These are phyloP conservation scores for Pythium plurisporium DNA, from an alignment of 352 stramenopile genomes.

Conservation along the genomic window DNA sequence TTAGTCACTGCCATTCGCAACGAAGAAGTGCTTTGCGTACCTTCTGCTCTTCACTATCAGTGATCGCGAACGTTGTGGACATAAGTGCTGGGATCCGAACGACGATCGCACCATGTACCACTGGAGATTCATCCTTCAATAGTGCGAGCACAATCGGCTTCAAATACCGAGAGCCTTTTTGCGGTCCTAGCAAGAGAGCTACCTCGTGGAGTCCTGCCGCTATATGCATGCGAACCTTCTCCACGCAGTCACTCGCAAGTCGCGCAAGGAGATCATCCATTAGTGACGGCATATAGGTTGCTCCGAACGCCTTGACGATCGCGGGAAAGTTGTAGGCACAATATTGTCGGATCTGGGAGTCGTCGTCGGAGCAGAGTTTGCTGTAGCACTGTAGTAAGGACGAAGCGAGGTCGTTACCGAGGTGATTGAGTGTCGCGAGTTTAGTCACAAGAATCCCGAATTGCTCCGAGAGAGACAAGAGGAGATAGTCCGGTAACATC, in stretches of 20 bases:
- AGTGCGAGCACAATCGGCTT: slow-evolving; percentile 47
- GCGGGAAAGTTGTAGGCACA: slow-evolving; percentile 82
- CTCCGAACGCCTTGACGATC: slow-evolving; percentile 65
- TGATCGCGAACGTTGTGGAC: slow-evolving; percentile 36
- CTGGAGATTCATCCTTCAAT: slow-evolving; percentile 58
- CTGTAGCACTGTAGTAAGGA: slow-evolving; percentile 60
- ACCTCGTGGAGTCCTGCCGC: slow-evolving; percentile 74
- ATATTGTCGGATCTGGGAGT: slow-evolving; percentile 51
- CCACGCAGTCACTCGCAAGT: slow-evolving; percentile 23
- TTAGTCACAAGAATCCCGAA: slow-evolving; percentile 66
- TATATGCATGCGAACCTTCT: slow-evolving; percentile 46
- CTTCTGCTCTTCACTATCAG: slow-evolving; percentile 65
- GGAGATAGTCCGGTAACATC: slow-evolving; percentile 54
- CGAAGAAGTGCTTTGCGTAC: slow-evolving; percentile 16
- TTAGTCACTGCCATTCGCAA: too few species aligned
- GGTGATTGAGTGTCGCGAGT: slow-evolving; percentile 48
- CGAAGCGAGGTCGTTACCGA: slow-evolving; percentile 44
- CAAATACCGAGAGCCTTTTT: slow-evolving; percentile 58
- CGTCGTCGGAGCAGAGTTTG: slow-evolving; percentile 52
- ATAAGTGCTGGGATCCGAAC: slow-evolving; percentile 50
- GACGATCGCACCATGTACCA: slow-evolving; percentile 63
- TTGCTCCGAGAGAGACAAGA: slow-evolving; percentile 41
- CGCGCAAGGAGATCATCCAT: slow-evolving; percentile 73
- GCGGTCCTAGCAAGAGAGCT: slow-evolving; percentile 51
- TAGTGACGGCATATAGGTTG: slow-evolving; percentile 45